These are phyloP conservation scores for Hortaea werneckii DNA, from an alignment of 2,329 filamentous ascomycete species.

Conservation along the genomic window DNA sequence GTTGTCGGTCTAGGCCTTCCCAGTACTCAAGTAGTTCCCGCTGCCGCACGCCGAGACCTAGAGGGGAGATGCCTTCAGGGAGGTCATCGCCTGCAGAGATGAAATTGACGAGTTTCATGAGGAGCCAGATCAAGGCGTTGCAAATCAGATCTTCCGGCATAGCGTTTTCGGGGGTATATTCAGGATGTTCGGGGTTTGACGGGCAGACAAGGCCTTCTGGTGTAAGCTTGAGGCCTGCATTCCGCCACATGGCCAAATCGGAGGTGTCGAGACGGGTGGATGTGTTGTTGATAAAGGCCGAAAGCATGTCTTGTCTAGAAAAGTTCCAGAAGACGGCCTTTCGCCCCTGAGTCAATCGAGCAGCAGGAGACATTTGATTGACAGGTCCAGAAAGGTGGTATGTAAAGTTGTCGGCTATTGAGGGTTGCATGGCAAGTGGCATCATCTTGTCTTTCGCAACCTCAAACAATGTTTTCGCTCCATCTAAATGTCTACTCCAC, in stretches of 20 bases:
- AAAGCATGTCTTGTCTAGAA: slow-evolving; percentile 54
- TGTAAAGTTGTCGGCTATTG: slow-evolving; percentile 15
- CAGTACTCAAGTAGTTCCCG: slow-evolving; percentile 43
- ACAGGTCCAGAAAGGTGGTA: slow-evolving; percentile 1
- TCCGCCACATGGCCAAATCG: slow-evolving; percentile 53
- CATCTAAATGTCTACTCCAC: slow-evolving; percentile 56
- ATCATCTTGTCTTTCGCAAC: slow-evolving; percentile 42
- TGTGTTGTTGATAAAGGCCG: slow-evolving; percentile 53
- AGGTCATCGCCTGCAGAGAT: slow-evolving; percentile 48
- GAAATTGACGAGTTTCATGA: slow-evolving; percentile 57
- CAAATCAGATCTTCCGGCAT: slow-evolving; percentile 55
- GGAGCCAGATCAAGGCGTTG: slow-evolving; percentile 56
- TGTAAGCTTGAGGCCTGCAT: slow-evolving; percentile 51
- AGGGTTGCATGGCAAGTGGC: slow-evolving; percentile 34
- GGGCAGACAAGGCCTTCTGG: slow-evolving; percentile 41
- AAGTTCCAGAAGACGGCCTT: slow-evolving; percentile 58
- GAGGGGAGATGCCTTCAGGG: slow-evolving; percentile 25
- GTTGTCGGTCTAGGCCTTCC: slow-evolving; percentile 45
- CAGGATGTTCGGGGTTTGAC: slow-evolving; percentile 36
- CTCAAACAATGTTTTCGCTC: slow-evolving; percentile 53
- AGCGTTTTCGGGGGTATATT: slow-evolving; percentile 31
- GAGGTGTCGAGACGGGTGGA: slow-evolving; percentile 52
- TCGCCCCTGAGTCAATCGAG: slow-evolving; percentile 43
- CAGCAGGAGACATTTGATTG: not conserved
- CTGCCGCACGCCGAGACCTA: slow-evolving; percentile 39